Conservation (phyloP, 1,284 basidiomycete species). For the Boletellus deceptivus region DNA sequence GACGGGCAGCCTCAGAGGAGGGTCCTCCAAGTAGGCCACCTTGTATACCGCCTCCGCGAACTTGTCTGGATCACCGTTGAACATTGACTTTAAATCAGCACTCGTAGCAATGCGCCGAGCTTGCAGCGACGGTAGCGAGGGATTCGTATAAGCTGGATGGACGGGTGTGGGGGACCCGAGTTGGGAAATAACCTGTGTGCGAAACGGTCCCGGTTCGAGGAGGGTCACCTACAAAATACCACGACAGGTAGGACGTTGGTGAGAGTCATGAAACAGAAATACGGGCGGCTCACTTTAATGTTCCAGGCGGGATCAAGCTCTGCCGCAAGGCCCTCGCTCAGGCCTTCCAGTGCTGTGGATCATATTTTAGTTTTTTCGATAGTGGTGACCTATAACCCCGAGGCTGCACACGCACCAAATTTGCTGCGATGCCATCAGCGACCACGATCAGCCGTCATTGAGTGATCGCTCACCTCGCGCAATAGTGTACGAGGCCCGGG, state of each 20-base stretch:
- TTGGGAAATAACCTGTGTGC: conserved; percentile 5
- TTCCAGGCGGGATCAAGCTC: conserved; percentile 25
- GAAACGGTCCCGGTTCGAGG: conserved; percentile 22
- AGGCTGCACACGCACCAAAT: conserved; percentile 12
- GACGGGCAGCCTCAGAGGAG: conserved; percentile 30
- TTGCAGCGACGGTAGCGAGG: conserved; percentile 3
- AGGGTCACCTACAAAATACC: conserved; percentile 18
- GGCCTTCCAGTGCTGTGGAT: conserved; percentile 19
- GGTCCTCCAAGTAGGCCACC: conserved; percentile 15
- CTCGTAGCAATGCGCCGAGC: neutral
- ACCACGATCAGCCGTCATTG: neutral
- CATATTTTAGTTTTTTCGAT: neutral
- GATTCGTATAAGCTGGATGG: conserved; percentile 21
- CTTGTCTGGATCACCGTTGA: conserved; percentile 22
- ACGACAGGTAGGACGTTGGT: neutral
- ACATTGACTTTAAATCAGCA: neutral
- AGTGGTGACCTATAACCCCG: no score
- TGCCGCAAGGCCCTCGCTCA: conserved; percentile 16
- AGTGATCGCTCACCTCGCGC: conserved; percentile 14
- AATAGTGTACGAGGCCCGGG: conserved; percentile 12
- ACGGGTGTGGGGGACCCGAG: conserved; percentile 1
- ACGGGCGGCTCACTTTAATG: conserved; percentile 17
- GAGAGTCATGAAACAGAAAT: neutral
- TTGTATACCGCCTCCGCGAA: conserved; percentile 17
- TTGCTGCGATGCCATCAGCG: conserved; percentile 14